Evolutionary conservation across 1,284 basidiomycete genomes (phyloP).

Genomic region (Trichosporon sp.): DNA sequence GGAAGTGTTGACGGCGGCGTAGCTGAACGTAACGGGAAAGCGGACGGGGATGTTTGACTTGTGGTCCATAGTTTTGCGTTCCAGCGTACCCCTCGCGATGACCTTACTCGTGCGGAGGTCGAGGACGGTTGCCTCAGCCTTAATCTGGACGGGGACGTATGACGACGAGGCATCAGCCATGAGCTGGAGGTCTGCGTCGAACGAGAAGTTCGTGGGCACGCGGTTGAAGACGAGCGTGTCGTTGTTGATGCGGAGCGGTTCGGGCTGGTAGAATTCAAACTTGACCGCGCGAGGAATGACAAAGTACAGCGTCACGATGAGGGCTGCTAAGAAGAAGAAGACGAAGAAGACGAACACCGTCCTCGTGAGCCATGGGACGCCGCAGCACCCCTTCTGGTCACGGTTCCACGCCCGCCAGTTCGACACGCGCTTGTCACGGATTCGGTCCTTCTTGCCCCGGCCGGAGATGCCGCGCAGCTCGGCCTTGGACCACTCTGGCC

Average conservation of each 20-base stretch:
- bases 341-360: constrained; percentile 61
- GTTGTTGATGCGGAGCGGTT: constrained; percentile 59
- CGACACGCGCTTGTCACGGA: constrained; percentile 55
- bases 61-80: constrained; percentile 57
- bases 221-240: constrained; percentile 60
- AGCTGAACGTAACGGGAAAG: constrained; percentile 72
- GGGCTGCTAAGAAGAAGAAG: constrained; percentile 60
- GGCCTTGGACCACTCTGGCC: constrained; percentile 72
- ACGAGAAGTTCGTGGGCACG: constrained; percentile 75
- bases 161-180: constrained; percentile 63
- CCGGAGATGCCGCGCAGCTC: constrained; percentile 71
- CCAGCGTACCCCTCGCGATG: constrained; percentile 62
- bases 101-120: constrained; percentile 60
- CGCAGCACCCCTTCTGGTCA: constrained; percentile 67
- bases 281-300: constrained; percentile 70
- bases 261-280: constrained; percentile 57
- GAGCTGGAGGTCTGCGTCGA: constrained; percentile 65
- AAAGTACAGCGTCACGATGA: constrained; percentile 65
- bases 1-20: constrained; percentile 68
- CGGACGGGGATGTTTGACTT: constrained; percentile 58
- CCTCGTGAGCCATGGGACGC: constrained; percentile 63
- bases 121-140: constrained; percentile 55
- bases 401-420: constrained; percentile 66
- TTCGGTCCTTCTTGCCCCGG: constrained; percentile 58
- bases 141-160: constrained; percentile 67